Evolutionary conservation across 1,139 yeast species (phyloP).

Genomic region (Pichia sp.): DNA sequence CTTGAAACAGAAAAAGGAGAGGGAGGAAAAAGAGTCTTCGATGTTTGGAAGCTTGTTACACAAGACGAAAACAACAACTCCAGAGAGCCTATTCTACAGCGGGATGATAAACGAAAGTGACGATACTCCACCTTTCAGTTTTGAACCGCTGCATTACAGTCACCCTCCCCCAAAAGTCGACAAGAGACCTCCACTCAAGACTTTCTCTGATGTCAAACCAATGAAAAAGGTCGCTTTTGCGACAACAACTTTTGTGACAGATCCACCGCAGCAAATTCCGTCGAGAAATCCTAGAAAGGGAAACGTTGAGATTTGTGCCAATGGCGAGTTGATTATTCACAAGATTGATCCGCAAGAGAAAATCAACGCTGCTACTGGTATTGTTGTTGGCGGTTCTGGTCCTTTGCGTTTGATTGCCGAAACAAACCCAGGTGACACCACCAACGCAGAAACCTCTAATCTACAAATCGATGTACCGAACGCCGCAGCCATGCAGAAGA

Average conservation of each 20-base stretch:
- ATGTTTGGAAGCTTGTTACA: conserved; percentile 31
- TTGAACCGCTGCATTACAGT: conserved; percentile 20
- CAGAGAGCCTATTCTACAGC: conserved; percentile 18
- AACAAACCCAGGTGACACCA: conserved; percentile 5
- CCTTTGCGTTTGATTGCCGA: conserved; percentile 42
- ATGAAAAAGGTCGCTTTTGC: conserved; percentile 71
- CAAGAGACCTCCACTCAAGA: conserved; percentile 29
- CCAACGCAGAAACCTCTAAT: conserved; percentile 5
- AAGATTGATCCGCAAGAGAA: conserved; percentile 62
- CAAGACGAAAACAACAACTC: conserved; percentile 25
- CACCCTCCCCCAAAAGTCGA: conserved; percentile 29
- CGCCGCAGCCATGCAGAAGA: conserved; percentile 35
- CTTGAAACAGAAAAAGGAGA: conserved; percentile 21
- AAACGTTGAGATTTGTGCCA: conserved; percentile 61
- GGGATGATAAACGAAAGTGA: conserved; percentile 26
- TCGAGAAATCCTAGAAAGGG: conserved; percentile 80
- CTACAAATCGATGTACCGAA: conserved; percentile 27
- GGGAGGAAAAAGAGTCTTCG: conserved; percentile 20
- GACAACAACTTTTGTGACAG: conserved; percentile 67
- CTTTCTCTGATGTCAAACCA: conserved; percentile 39
- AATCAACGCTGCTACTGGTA: conserved; percentile 52
- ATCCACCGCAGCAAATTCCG: conserved; percentile 96
- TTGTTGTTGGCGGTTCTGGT: conserved; percentile 78
- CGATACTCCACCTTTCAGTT: conserved; percentile 24
- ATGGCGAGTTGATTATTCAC: conserved; percentile 59